Conservation (phyloP, 192 early-diverging fungal genomes). For the Gamsiella multidivaricata region DNA sequence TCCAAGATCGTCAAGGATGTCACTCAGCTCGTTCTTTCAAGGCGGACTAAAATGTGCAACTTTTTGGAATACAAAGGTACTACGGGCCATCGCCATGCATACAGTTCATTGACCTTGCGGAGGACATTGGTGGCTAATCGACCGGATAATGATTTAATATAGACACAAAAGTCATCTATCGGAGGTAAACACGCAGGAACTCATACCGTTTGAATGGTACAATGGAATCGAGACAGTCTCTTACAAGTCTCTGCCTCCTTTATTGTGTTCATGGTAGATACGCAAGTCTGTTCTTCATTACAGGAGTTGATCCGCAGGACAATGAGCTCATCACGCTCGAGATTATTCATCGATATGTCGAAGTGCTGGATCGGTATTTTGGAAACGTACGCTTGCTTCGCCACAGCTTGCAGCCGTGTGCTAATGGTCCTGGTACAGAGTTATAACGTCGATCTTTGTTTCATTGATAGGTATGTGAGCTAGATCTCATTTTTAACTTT, state of each 20-base stretch:
- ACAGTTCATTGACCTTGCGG: neutral
- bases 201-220: too few species aligned
- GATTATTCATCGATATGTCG: conserved; percentile 98
- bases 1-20: conserved; percentile 94
- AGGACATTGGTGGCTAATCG: neutral
- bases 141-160: neutral
- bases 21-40: conserved; percentile 85
- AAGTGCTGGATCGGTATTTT: conserved; percentile 97
- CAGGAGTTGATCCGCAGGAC: conserved; percentile 92
- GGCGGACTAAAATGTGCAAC: conserved; percentile 97
- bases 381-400: conserved; percentile 75
- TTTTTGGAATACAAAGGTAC: conserved; percentile 95
- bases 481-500: conserved; percentile 99
- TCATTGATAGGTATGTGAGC: conserved; percentile 78
- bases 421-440: too few species aligned
- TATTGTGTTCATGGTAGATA: conserved; percentile 73
- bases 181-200: conserved; percentile 60
- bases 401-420: too few species aligned
- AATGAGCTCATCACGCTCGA: conserved; percentile 96
- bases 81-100: neutral
- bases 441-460: neutral
- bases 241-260: neutral
- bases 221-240: neutral
- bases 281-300: conserved; percentile 95
- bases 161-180: conserved; percentile 72